Base-by-base conservation (phyloP, 2,329 filamentous ascomycete genomes). In the Trichoderma guizhouense region DNA sequence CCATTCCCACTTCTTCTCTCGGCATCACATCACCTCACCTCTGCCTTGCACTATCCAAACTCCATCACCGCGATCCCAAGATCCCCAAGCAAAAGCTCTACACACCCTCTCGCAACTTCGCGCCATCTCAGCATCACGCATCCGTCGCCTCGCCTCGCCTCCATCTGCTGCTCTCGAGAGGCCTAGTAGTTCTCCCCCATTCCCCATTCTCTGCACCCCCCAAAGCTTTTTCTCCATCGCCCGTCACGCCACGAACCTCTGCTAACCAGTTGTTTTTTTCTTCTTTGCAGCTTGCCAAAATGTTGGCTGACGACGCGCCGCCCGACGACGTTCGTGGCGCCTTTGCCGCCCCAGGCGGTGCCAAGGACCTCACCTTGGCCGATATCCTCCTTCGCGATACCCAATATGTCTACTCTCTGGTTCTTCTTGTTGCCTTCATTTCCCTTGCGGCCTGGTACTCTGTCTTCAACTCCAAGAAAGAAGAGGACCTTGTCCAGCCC, bases 381-480 rank as follows among this genome's bases (percentile, higher is more conserved):
- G 84, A 87, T 78, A 77, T 78, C 69, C 79, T 87, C 58, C 82
- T 87, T 74, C 81, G 81, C 71, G 76, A 81, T 55, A 83, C 85
- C 9, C 84, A 89, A 78, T 84, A 87, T 71, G 77, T 86, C 64
- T 89, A 88, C 75, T 83, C 87, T 15, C 80, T 84, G 69, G 76
- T 87, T n/a, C 83, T 90, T 58, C 83, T 89, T 15, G 66, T 85
- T 43, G 80, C 85, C 24, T 88, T 90, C 76, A 81, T 89, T 73
- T 74, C 83, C 51, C 80, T 85, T 69, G 85, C 86, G 58, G 85
- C 84, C 39, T 82, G 85, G 73, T 85, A 88, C 79, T 88, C 86
- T 77, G 83, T 89, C 55, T 80, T 85, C 78, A 85, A 83, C 71
- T 84, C 86, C 34, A 84, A 83, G 74, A 86, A 83, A 68, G 83